These are phyloP conservation scores for Talaromyces sp. DNA, from an alignment of 2,329 filamentous ascomycete genomes.

Conservation along the genomic window DNA sequence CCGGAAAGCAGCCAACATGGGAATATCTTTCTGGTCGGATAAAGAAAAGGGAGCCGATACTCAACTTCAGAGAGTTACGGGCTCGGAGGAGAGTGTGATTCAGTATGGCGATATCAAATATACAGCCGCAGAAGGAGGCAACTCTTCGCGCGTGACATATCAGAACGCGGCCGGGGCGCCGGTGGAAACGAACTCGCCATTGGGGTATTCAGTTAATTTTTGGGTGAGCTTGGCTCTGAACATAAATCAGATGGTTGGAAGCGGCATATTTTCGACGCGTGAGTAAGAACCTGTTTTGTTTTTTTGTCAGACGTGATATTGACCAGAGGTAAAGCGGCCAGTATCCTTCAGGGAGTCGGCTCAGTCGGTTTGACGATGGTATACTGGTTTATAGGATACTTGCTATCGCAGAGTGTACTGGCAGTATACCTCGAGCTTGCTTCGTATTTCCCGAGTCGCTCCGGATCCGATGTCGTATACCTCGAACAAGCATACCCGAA, in stretches of 20 bases:
- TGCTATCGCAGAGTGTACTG: constrained; percentile 53
- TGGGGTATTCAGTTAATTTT: constrained; percentile 55
- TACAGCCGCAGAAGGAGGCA: constrained; percentile 7
- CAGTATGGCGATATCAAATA: constrained; percentile 9
- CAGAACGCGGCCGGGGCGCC: constrained; percentile 60
- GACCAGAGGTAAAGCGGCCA: constrained; percentile 41
- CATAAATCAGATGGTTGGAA: constrained; percentile 59
- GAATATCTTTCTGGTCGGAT: constrained; percentile 2
- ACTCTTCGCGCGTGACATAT: constrained; percentile 7
- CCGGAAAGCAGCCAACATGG: neutral
- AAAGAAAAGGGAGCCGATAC: constrained; percentile 5
- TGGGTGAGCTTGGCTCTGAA: constrained; percentile 57
- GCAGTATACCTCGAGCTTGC: constrained; percentile 60
- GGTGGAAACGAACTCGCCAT: constrained; percentile 53
- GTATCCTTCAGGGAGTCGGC: constrained; percentile 55
- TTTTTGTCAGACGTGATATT: neutral
- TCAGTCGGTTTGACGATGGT: constrained; percentile 59
- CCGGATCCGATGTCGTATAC: constrained; percentile 62
- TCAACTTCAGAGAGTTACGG: neutral
- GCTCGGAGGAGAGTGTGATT: constrained; percentile 4
- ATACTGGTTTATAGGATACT: constrained; percentile 59
- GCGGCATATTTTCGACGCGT: constrained; percentile 62
- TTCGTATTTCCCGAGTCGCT: constrained; percentile 61
- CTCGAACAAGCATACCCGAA: constrained; percentile 63
- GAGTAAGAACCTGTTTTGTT: constrained; percentile 20